phyloP scores from a whole-genome alignment of 805 yeast genomes.

The Blastobotrys robertii region DNA sequence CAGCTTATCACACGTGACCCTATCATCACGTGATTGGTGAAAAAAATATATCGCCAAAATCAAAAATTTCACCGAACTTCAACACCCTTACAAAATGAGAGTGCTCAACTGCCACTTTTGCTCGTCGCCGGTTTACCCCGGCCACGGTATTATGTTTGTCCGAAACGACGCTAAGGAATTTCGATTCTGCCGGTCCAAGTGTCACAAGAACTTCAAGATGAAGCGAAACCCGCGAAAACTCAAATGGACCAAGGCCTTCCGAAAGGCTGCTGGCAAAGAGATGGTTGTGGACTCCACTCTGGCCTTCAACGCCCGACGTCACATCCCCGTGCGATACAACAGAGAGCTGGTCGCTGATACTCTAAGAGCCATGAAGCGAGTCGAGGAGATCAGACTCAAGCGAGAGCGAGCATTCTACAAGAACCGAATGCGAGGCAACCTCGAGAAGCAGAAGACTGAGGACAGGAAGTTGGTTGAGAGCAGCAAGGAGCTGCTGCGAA shows the following conservation, averaged over 20 bases:
- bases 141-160: slow-evolving; percentile 95
- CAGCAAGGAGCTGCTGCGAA: slow-evolving; percentile 79
- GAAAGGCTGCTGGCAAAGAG: slow-evolving; percentile 98
- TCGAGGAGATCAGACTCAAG: slow-evolving; percentile 90
- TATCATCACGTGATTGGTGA: too few species aligned
- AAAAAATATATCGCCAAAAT: too few species aligned
- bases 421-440: slow-evolving; percentile 98
- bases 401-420: slow-evolving; percentile 98
- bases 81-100: slow-evolving; percentile 23
- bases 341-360: slow-evolving; percentile 93
- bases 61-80: too few species aligned
- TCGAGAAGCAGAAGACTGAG: slow-evolving; percentile 70
- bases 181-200: slow-evolving; percentile 93
- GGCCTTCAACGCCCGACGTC: slow-evolving; percentile 94
- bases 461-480: slow-evolving; percentile 84
- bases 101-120: slow-evolving; percentile 80
- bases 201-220: slow-evolving; percentile 95
- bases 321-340: slow-evolving; percentile 95
- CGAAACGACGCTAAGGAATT: slow-evolving; percentile 98
- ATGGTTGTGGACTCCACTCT: slow-evolving; percentile 94
- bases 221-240: slow-evolving; percentile 97
- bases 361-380: slow-evolving; percentile 87
- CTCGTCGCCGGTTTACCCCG: slow-evolving; percentile 91
- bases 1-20: too few species aligned
- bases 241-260: slow-evolving; percentile 97